These are phyloP conservation scores for Aspergillus carlsbadensis DNA, from an alignment of 495 filamentous ascomycete species.

Conservation along the genomic window DNA sequence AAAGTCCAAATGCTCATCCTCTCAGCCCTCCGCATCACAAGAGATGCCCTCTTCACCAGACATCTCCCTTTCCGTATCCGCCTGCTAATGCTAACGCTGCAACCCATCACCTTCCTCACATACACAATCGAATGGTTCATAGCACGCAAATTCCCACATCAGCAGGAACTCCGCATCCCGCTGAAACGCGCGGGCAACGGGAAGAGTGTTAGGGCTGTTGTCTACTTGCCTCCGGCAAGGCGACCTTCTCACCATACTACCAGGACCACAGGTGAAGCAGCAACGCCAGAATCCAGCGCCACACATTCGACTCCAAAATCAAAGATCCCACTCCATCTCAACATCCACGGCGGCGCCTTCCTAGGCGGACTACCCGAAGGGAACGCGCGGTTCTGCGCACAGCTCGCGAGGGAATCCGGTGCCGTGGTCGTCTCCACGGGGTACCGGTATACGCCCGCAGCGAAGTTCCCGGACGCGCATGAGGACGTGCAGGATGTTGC, in stretches of 20 bases:
- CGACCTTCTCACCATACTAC: neutral
- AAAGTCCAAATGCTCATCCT: slow-evolving; percentile 2
- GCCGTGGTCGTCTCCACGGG: slow-evolving; percentile 12
- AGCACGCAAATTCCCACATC: neutral
- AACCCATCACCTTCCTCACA: slow-evolving; percentile 9
- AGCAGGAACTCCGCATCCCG: neutral
- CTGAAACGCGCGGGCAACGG: slow-evolving; percentile 2
- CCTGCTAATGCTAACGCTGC: slow-evolving; percentile 2
- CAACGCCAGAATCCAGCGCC: too few species aligned
- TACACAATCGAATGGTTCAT: slow-evolving; percentile 10
- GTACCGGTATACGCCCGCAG: slow-evolving; percentile 2
- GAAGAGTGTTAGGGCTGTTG: neutral
- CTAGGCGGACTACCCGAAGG: slow-evolving; percentile 12
- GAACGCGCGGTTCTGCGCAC: slow-evolving; percentile 7
- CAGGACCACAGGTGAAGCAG: too few species aligned
- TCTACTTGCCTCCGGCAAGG: neutral
- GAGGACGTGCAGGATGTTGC: slow-evolving; percentile 13
- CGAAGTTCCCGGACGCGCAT: slow-evolving; percentile 9
- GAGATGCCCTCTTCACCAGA: slow-evolving; percentile 5
- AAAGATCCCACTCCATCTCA: slow-evolving; percentile 8
- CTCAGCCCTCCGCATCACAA: neutral
- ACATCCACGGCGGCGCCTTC: slow-evolving; percentile 16
- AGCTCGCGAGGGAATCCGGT: slow-evolving; percentile 5
- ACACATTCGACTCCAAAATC: neutral
- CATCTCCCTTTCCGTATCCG: slow-evolving; percentile 2